Percentiles rank a stretch among this genome's conserved stretches.
Evolutionary conservation across 352 stramenopile species (phyloP).

Genomic region (Phytopythium mirpurense): DNA sequence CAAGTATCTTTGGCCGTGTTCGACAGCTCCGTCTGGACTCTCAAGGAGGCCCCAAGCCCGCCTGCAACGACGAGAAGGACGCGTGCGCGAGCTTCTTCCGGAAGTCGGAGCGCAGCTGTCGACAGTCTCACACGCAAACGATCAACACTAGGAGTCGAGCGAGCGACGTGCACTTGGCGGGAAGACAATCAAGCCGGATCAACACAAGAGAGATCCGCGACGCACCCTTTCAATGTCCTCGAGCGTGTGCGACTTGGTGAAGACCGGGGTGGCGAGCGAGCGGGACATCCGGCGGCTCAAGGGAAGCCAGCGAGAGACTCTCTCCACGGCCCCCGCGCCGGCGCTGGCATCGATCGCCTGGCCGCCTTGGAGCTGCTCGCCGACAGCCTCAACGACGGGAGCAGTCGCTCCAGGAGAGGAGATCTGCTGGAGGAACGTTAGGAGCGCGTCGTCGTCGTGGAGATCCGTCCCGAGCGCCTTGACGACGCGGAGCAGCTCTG

Average conservation of each 20-base stretch:
- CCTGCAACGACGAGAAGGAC: conserved; percentile 7
- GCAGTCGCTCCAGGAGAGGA: background rate
- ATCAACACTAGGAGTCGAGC: background rate
- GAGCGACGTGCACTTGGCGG: too few species aligned
- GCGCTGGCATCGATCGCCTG: background rate
- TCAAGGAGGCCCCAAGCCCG: background rate
- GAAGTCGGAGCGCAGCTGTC: conserved; percentile 5
- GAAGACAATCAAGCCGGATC: too few species aligned
- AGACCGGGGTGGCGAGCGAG: background rate
- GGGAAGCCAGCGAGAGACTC: background rate
- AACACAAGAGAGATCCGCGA: too few species aligned
- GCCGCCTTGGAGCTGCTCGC: background rate
- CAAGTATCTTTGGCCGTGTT: too few species aligned
- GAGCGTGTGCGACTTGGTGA: conserved; percentile 1
- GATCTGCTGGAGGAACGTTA: conserved; percentile 24
- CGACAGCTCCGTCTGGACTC: background rate
- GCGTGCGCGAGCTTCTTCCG: background rate
- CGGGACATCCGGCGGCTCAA: background rate
- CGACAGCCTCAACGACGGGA: background rate
- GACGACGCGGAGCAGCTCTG: conserved; percentile 35
- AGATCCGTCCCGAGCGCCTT: conserved; percentile 40
- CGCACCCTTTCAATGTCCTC: background rate
- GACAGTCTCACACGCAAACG: background rate
- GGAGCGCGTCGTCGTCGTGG: conserved; percentile 43
- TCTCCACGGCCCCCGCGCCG: background rate